These are phyloP conservation scores for Termitomyces sp. DNA, from an alignment of 768 basidiomycete species.

Conservation along the genomic window DNA sequence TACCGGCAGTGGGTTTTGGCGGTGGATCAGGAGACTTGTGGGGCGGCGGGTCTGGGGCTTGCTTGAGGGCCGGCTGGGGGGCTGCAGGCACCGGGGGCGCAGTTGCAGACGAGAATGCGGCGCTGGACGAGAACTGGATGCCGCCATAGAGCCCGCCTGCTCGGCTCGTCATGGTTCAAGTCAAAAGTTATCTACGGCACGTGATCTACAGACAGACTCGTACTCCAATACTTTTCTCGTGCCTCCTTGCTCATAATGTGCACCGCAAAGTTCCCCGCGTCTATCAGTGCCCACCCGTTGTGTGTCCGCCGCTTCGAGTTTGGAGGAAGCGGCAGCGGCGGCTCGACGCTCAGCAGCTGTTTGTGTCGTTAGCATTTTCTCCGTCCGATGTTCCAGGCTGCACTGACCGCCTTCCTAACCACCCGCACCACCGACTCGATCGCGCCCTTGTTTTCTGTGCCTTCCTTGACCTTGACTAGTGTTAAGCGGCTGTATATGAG, in stretches of 20 bases:
- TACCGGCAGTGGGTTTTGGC: slow-evolving; percentile 53
- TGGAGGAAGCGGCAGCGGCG: slow-evolving; percentile 56
- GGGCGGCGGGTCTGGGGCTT: slow-evolving; percentile 19
- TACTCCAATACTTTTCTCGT: slow-evolving; percentile 61
- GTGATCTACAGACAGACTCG: slow-evolving; percentile 17
- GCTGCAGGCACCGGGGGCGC: slow-evolving; percentile 15
- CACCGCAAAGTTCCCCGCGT: slow-evolving; percentile 75
- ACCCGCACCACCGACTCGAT: slow-evolving; percentile 70
- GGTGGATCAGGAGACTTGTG: slow-evolving; percentile 19
- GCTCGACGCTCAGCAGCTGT: slow-evolving; percentile 54
- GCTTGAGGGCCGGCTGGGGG: slow-evolving; percentile 20
- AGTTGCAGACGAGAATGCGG: slow-evolving; percentile 42
- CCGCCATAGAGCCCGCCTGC: slow-evolving; percentile 85
- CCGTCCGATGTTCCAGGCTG: background rate
- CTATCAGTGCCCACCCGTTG: slow-evolving; percentile 82
- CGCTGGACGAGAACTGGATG: slow-evolving; percentile 74
- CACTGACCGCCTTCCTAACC: slow-evolving; percentile 65
- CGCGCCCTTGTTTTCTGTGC: slow-evolving; percentile 73
- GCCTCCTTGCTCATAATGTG: slow-evolving; percentile 69
- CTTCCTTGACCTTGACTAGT: slow-evolving; percentile 66
- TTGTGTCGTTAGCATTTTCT: background rate
- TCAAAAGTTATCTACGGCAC: slow-evolving; percentile 3
- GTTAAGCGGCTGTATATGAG: background rate
- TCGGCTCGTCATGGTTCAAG: slow-evolving; percentile 57
- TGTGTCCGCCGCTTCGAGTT: slow-evolving; percentile 56